Base-by-base conservation (phyloP, 2,329 filamentous ascomycete genomes). In the Huntiella bhutanensis region DNA sequence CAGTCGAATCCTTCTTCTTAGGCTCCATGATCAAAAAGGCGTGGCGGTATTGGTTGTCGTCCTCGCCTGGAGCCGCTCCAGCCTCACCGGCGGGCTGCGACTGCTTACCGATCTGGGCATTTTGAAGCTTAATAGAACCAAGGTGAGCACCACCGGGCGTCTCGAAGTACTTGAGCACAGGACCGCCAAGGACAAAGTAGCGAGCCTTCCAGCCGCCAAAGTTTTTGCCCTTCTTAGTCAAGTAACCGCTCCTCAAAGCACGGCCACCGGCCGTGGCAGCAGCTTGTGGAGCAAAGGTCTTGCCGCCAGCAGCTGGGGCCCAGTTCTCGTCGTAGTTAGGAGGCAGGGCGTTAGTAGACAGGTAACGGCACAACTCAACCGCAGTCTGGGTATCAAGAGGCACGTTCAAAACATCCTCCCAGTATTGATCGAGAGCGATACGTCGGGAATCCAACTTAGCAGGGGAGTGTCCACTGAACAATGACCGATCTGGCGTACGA, bases 121-220 rank as follows among this genome's bases (percentile, higher is more conserved):
- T 81, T 53, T 80, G 75, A 33, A 98, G 71, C 63, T 92, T 95
- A 64, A 98, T 96, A 1, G 85, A 88, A 3, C 91, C 91, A 35
- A 96, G 66, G 58, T 95, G 85, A 12, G 85, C 77, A 39, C 91
- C 91, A 42, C 88, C 87, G 3, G 85, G 86, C 2, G 81, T 76
- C 61, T 98, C 91, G 55, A 83, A 96, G 59, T 98, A 98, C 55
- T 82, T 86, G 55, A 98, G 56, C 6, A 66, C 62, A n/a, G 71
- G 70, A 0, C 73, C 71, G 45, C 75, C 71, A 10, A 76, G 64
- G 16, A 75, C 63, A 55, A 78, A 79, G 56, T 75, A 77, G 33
- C 75, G 65, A 8, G 86, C 87, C 62, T 98, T 98, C 91, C 91
- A 98, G 42, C 91, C 91, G 44, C 91, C 91, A 63, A 98, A 98